phyloP scores from a whole-genome alignment of 2,329 filamentous ascomycete species.

The Basipetospora chlamydospora region DNA sequence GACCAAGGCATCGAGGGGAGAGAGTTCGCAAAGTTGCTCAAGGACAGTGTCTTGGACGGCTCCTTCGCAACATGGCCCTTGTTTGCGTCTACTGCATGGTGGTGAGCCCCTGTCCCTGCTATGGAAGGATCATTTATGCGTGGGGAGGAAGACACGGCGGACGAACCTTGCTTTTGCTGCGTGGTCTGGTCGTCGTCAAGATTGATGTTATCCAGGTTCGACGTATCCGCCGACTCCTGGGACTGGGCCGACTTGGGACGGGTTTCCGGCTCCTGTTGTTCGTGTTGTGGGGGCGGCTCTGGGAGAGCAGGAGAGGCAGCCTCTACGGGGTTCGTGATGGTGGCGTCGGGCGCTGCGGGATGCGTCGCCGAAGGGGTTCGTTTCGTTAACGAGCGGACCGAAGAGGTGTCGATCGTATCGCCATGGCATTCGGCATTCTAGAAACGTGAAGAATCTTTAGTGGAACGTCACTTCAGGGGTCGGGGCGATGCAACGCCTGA shows the following conservation, averaged over 20 bases:
- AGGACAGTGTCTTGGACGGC: constrained; percentile 42
- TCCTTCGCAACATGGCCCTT: constrained; percentile 15
- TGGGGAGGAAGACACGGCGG: constrained; percentile 1
- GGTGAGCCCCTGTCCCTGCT: constrained; percentile 4
- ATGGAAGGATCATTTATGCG: constrained; percentile 7
- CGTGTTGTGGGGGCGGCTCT: constrained; percentile 5
- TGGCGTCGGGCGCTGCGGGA: not conserved
- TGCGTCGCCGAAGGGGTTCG: constrained; percentile 20
- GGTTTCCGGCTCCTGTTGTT: constrained; percentile 1
- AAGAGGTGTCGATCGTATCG: constrained; percentile 57
- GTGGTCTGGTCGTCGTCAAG: constrained; percentile 43
- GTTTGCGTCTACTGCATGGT: constrained; percentile 6
- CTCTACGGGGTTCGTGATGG: not conserved
- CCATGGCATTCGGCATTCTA: no score
- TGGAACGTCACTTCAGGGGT: no score
- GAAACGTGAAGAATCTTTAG: no score
- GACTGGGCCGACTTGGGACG: constrained; percentile 1
- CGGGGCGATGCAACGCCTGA: no score
- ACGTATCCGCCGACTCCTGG: constrained; percentile 30
- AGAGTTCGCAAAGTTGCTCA: constrained; percentile 57
- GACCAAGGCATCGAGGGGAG: constrained; percentile 63
- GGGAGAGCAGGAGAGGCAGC: constrained; percentile 8
- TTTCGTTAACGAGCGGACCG: constrained; percentile 49
- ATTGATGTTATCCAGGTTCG: constrained; percentile 46
- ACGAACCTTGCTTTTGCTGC: constrained; percentile 19